phyloP scores from a whole-genome alignment of 148 eudicot species.

The Chenopodium berlandieri region DNA sequence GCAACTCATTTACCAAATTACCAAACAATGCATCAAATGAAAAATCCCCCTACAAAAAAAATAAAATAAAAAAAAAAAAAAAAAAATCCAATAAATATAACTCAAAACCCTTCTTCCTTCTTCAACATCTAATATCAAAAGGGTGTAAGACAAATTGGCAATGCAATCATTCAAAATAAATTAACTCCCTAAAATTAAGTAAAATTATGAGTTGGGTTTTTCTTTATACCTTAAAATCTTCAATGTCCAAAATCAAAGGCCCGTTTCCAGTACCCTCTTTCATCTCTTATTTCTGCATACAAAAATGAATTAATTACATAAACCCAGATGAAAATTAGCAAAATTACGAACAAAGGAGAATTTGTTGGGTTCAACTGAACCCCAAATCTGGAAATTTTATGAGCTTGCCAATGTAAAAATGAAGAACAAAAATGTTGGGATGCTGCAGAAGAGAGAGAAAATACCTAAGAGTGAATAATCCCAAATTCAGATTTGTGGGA shows the following conservation, averaged over 20 bases:
- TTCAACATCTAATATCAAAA: constrained; percentile 5
- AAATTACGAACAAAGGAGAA: background rate
- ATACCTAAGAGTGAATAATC: background rate
- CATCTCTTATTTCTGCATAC: constrained; percentile 15
- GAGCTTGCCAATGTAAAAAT: background rate
- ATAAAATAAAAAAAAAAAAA: background rate
- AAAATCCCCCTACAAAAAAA: constrained; percentile 70
- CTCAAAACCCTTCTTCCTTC: background rate
- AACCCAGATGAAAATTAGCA: background rate
- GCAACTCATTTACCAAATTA: constrained; percentile 75
- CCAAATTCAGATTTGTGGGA: background rate
- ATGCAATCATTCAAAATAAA: background rate
- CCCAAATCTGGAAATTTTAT: background rate
- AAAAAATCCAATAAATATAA: background rate
- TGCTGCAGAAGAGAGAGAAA: background rate
- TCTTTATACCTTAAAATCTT: constrained; percentile 80
- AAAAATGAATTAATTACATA: background rate
- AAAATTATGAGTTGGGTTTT: background rate
- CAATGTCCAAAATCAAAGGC: constrained; percentile 71
- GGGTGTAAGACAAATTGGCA: background rate
- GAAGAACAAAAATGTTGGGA: background rate
- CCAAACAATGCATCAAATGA: constrained; percentile 98
- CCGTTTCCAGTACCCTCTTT: constrained; percentile 33
- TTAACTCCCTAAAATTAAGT: background rate
- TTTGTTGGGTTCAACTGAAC: background rate